Base-by-base conservation (phyloP, 1,284 basidiomycete genomes). In the Vanrija pseudolonga region DNA sequence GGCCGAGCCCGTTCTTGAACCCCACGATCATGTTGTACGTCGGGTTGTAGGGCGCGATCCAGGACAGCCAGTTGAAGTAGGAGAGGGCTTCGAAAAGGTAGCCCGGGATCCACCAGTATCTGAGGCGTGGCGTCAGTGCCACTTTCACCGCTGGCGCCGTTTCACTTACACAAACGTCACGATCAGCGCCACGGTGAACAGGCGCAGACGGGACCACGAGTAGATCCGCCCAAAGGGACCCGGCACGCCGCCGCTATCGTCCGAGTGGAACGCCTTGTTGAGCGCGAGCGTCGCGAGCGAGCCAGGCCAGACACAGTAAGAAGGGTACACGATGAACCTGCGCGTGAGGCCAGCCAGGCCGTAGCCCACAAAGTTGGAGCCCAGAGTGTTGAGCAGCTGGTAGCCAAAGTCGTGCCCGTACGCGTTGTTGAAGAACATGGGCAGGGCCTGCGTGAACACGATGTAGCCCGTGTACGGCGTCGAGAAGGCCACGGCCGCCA, bases 51-150 rank as follows among this genome's bases (percentile, higher is more conserved):
- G 82, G 82, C 32, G 71, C 75, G 61, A 84, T 83, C 83, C 83
- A 84, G 57, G 77, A 79, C 18, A 83, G 78, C 83, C 83, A 84
- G 61, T 80, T 81, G 68, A 84, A 84, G 57, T 76, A 78, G 14
- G 78, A 78, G 6, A 84, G 73, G 11, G 78, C 80, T 11, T 54
- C 53, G 56, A 75, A 74, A 43, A 78, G 54, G 58, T 68, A 76
- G 46, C 66, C 69, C 18, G 76, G 75, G 67, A 79, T 72, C 71
- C 71, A 78, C 62, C 68, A 77, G 53, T 67, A 73, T 17, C 37
- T 46, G 43, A n/a, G 22, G 5, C 15, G 19, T 14, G 14, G 18
- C 20, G 41, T 26, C 11, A 4, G 3, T n/a, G n/a, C n/a, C n/a
- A n/a, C n/a, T n/a, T n/a, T 6, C 26, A 26, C 26, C 26, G 26